Evolutionary conservation across 495 filamentous ascomycete genomes (phyloP).

Genomic region (Apodospora peruviana): DNA sequence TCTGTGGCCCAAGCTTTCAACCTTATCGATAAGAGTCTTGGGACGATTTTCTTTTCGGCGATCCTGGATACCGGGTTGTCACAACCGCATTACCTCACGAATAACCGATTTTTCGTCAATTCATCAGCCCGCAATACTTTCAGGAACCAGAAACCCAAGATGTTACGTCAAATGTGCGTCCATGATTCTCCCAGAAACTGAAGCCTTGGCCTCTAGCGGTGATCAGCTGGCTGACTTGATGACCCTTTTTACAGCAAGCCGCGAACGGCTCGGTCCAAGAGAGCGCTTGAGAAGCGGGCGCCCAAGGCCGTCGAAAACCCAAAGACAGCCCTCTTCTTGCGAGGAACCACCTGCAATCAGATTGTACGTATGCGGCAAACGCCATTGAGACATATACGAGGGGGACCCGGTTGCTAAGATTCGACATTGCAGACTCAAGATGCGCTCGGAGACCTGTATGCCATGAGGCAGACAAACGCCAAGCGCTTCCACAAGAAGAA

Average conservation of each 20-base stretch:
- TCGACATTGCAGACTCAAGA: conserved; percentile 45
- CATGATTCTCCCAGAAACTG: not conserved
- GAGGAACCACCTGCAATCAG: conserved; percentile 73
- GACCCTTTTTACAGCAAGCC: conserved; percentile 78
- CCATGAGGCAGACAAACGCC: conserved; percentile 70
- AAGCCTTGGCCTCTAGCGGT: too few species aligned
- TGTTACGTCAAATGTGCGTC: conserved; percentile 6
- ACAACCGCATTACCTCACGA: not conserved
- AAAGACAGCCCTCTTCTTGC: conserved; percentile 80
- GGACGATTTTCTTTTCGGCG: not conserved
- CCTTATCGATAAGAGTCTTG: conserved; percentile 1
- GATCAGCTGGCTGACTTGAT: too few species aligned
- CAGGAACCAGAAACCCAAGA: not conserved
- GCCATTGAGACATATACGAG: not conserved
- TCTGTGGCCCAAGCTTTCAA: too few species aligned
- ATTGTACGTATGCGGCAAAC: conserved; percentile 37
- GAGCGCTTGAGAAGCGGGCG: conserved; percentile 81
- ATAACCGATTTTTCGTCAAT: too few species aligned
- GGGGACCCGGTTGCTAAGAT: not conserved
- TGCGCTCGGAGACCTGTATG: conserved; percentile 73
- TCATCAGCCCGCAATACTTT: not conserved
- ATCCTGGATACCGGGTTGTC: not conserved
- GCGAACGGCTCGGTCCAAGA: conserved; percentile 87
- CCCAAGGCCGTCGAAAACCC: conserved; percentile 85
- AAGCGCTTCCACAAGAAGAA: conserved; percentile 96